A percentile compares a stretch with the other conserved stretches of the same genome.
phyloP scores from a whole-genome alignment of 768 basidiomycete species.

The Mycena vulgaris region DNA sequence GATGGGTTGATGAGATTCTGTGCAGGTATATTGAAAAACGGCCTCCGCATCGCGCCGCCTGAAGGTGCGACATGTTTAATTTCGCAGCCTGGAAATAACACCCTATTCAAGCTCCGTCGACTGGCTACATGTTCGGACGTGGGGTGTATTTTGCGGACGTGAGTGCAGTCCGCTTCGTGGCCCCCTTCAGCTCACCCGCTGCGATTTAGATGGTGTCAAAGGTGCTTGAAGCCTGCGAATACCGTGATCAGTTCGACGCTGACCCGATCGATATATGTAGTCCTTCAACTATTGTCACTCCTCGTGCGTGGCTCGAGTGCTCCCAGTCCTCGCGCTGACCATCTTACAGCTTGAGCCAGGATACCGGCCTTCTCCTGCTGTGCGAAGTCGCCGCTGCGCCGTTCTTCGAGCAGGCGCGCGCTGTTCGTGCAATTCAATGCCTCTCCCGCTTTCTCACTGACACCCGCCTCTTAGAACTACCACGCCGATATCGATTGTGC shows the following conservation, averaged over 20 bases:
- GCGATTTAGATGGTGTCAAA: slow-evolving; percentile 30
- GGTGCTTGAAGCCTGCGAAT: neutral
- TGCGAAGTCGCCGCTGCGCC: slow-evolving; percentile 15
- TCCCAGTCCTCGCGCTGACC: neutral
- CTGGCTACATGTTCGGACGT: slow-evolving; percentile 23
- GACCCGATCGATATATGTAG: neutral
- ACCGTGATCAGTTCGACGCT: neutral
- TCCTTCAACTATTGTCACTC: slow-evolving; percentile 27
- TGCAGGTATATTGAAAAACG: slow-evolving; percentile 26
- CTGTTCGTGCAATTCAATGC: neutral
- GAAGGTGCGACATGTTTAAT: slow-evolving; percentile 8
- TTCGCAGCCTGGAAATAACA: neutral
- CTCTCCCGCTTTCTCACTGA: neutral
- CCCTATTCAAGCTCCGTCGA: slow-evolving; percentile 19
- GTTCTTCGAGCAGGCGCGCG: slow-evolving; percentile 10
- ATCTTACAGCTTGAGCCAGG: neutral
- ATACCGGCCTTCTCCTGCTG: slow-evolving; percentile 11
- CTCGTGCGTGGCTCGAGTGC: neutral
- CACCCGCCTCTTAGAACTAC: slow-evolving; percentile 8
- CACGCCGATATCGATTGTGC: slow-evolving; percentile 11
- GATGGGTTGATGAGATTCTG: no score
- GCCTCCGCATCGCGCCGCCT: slow-evolving; percentile 21
- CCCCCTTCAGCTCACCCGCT: no score
- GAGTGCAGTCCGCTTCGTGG: neutral
- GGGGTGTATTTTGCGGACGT: slow-evolving; percentile 29